phyloP scores from a whole-genome alignment of 202 grass and related monocot species.

The Elaeis oleifera region DNA sequence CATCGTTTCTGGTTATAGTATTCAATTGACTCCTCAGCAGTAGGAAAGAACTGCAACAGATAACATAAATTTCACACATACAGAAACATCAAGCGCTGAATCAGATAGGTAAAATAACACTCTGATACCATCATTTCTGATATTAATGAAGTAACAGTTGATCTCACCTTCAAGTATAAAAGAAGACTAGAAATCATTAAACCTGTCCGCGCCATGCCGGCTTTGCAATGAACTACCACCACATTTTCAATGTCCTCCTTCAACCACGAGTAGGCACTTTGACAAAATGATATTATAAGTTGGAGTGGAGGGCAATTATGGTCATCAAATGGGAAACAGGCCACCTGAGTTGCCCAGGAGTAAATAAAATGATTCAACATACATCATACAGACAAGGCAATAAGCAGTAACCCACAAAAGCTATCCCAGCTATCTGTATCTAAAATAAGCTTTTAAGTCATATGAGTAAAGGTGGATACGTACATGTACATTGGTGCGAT shows the following conservation, averaged over 20 bases:
- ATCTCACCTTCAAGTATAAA: conserved; percentile 81
- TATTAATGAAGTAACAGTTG: neutral
- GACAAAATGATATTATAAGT: conserved; percentile 96
- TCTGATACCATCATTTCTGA: too few relatives aligned
- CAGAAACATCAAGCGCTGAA: conserved; percentile 18
- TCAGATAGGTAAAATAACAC: conserved; percentile 1
- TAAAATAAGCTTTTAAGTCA: too few relatives aligned
- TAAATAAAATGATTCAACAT: too few relatives aligned
- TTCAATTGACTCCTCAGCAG: conserved; percentile 92
- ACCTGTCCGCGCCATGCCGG: conserved; percentile 92
- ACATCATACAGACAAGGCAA: too few relatives aligned
- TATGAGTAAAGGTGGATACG: too few relatives aligned
- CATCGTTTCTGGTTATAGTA: conserved; percentile 99
- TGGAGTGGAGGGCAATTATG: conserved; percentile 96
- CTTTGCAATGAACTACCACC: conserved; percentile 98
- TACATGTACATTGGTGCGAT: too few relatives aligned
- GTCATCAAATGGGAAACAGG: conserved; percentile 94
- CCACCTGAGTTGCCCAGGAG: conserved; percentile 57
- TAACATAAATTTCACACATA: neutral
- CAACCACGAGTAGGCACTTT: conserved; percentile 97
- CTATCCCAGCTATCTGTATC: too few relatives aligned
- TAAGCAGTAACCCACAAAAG: too few relatives aligned
- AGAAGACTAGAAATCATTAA: conserved; percentile 99
- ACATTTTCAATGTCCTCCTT: conserved; percentile 99
- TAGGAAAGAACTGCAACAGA: conserved; percentile 80